Base-by-base conservation (phyloP, 2,329 filamentous ascomycete species). In the Xylariaceae sp. region DNA sequence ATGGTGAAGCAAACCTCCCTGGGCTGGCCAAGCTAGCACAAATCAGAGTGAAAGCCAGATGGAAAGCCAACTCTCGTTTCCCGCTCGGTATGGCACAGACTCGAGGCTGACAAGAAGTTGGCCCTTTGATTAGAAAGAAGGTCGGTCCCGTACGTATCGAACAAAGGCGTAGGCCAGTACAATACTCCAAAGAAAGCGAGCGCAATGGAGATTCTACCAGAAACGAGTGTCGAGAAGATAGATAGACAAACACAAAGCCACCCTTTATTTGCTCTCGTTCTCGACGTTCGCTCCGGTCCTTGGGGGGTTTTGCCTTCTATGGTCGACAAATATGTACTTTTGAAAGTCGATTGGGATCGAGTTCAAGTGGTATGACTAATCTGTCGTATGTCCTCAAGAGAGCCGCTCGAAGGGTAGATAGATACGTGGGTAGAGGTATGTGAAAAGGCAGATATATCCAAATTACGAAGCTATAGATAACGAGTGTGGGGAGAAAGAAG, bases 391-490 rank as follows among this genome's bases (percentile, higher is more conserved):
- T n/a, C n/a, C n/a, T n/a, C n/a, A n/a, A n/a, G n/a, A n/a, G n/a
- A n/a, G n/a, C n/a, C n/a, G n/a, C n/a, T 24, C 21, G 11, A 31
- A 44, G 39, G 46, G 49, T 44, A 44, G 47, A 40, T n/a, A 38
- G 31, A 44, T 35, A 37, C 32, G 45, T 49, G 49, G 45, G 27
- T 35, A 18, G n/a, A n/a, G n/a, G 34, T 31, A 40, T 38, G 39
- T 43, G 50, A 55, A 45, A 47, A 47, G 41, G 38, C 19, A 15
- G 36, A 19, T 46, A 48, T 48, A 56, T 52, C 47, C 51, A 54
- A 55, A 58, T 59, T 59, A 59, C 50, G 50, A 59, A 58, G 52
- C 45, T 56, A 57, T 57, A 57, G 46, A 47, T 53, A 59, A 59
- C 52, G 57, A 59, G 54, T 40, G 55, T 57, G 49, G 52, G 45